phyloP scores from a whole-genome alignment of 495 filamentous ascomycete genomes.

The Podospora didyma region DNA sequence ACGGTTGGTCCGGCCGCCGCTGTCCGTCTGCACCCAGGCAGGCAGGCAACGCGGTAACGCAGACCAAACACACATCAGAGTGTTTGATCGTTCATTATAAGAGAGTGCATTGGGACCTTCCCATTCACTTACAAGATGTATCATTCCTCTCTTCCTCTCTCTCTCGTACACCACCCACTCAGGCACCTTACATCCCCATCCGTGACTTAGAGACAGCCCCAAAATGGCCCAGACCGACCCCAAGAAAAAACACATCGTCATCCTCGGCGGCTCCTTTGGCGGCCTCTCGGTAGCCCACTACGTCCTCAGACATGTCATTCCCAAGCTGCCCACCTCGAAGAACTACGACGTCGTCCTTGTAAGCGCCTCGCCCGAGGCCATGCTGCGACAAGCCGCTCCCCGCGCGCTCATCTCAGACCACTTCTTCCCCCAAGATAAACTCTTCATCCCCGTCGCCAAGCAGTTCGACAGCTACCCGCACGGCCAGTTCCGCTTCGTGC shows the following conservation, averaged over 20 bases:
- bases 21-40: neutral
- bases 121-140: no score
- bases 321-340: conserved; percentile 28
- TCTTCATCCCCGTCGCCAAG: conserved; percentile 41
- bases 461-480: conserved; percentile 40
- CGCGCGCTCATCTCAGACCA: conserved; percentile 45
- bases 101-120: no score
- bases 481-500: conserved; percentile 49
- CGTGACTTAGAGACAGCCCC: no score
- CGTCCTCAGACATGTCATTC: conserved; percentile 49
- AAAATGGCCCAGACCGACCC: no score
- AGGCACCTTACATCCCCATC: no score
- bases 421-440: conserved; percentile 42
- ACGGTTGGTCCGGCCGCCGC: neutral
- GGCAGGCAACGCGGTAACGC: no score
- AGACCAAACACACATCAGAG: no score
- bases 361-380: conserved; percentile 38
- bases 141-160: no score
- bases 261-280: conserved; percentile 52
- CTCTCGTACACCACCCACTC: no score
- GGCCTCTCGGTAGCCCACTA: conserved; percentile 50
- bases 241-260: conserved; percentile 29
- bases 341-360: conserved; percentile 37
- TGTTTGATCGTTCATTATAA: no score
- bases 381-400: conserved; percentile 44